Evolutionary conservation across 2,329 filamentous ascomycete species (phyloP).

Genomic region (Colletotrichum lupini): DNA sequence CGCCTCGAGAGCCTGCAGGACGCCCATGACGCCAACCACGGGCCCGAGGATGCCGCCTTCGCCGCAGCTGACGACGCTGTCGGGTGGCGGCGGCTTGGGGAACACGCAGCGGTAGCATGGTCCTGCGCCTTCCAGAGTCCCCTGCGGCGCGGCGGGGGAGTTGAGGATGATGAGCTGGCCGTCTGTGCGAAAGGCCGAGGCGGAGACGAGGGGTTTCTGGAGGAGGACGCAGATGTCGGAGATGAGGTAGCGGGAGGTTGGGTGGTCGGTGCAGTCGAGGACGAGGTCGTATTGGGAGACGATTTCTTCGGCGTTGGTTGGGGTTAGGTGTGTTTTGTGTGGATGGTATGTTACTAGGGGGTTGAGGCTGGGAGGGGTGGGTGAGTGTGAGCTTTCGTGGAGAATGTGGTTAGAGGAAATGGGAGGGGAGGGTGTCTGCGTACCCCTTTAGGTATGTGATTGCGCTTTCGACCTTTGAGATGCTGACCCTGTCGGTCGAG

Average conservation of each 20-base stretch:
- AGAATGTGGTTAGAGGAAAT: not conserved
- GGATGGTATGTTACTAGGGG: constrained; percentile 73
- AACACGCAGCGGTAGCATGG: constrained; percentile 97
- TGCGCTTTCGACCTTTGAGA: constrained; percentile 84
- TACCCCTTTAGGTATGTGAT: constrained; percentile 68
- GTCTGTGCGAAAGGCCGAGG: constrained; percentile 87
- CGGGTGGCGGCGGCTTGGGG: constrained; percentile 84
- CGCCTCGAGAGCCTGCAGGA: constrained; percentile 89
- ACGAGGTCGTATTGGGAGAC: constrained; percentile 82
- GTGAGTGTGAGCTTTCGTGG: constrained; percentile 11
- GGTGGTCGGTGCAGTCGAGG: constrained; percentile 95
- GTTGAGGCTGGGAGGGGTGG: constrained; percentile 69
- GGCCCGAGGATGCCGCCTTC: constrained; percentile 94
- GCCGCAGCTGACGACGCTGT: constrained; percentile 85
- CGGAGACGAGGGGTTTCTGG: constrained; percentile 84
- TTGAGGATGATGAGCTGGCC: constrained; percentile 93
- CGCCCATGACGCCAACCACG: constrained; percentile 92
- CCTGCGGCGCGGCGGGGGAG: constrained; percentile 74
- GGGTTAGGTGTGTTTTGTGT: constrained; percentile 73
- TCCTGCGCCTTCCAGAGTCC: constrained; percentile 66
- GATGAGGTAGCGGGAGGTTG: constrained; percentile 90
- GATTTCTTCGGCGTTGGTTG: constrained; percentile 74
- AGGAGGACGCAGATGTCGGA: constrained; percentile 89
- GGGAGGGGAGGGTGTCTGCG: no score
- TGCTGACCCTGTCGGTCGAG: constrained; percentile 74